Percentiles rank a stretch among this genome's conserved stretches.
Conservation (phyloP, 2,329 filamentous ascomycete species). For the Aspergillus puulaauensis region DNA sequence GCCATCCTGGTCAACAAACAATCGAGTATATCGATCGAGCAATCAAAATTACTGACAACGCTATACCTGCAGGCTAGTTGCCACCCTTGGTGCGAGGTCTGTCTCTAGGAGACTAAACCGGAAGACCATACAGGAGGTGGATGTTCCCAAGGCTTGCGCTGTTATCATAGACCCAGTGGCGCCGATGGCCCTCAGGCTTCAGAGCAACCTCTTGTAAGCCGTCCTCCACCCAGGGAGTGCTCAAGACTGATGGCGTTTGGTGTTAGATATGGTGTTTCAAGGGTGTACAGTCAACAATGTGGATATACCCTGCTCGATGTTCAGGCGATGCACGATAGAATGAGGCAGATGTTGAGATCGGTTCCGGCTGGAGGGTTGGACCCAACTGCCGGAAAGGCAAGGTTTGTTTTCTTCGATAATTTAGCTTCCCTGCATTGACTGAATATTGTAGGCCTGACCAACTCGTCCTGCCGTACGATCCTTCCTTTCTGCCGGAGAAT, state of each 20-base stretch:
- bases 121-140: constrained; percentile 84
- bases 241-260: neutral
- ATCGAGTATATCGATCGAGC: neutral
- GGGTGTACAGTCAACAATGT: constrained; percentile 85
- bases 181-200: constrained; percentile 84
- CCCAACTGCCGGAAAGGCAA: constrained; percentile 67
- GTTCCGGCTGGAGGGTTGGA: constrained; percentile 64
- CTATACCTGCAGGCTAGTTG: constrained; percentile 69
- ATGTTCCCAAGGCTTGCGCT: constrained; percentile 81
- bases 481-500: constrained; percentile 70
- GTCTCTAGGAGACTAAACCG: constrained; percentile 71
- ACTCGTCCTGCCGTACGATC: constrained; percentile 78
- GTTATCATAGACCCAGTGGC: constrained; percentile 84
- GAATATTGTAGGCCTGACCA: constrained; percentile 66
- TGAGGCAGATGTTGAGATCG: constrained; percentile 65
- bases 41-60: neutral
- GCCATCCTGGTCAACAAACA: constrained; percentile 22
- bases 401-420: constrained; percentile 52
- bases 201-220: constrained; percentile 76
- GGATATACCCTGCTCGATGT: constrained; percentile 80
- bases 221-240: neutral
- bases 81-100: constrained; percentile 76
- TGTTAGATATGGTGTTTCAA: constrained; percentile 70
- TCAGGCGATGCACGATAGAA: constrained; percentile 70
- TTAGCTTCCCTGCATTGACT: neutral